Evolutionary conservation across 306 rosid species (phyloP), one percentile per base, ranked within the genome.

Genomic region (Spatholobus suberectus): DNA sequence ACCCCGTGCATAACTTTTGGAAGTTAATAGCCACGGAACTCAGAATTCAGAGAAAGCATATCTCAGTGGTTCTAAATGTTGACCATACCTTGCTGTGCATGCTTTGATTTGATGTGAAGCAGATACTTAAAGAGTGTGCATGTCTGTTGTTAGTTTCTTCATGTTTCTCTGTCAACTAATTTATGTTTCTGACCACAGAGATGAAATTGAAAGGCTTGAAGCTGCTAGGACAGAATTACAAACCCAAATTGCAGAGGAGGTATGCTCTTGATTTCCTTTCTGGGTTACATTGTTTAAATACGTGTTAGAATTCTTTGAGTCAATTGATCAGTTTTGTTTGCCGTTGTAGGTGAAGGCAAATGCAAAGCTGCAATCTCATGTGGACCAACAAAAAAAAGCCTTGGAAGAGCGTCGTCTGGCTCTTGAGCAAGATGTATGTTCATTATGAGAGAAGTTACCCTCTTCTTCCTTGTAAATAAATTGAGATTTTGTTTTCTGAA

Each of bases 361-460:
- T 83, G 89, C 49, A 59, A 82, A 80, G 85, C 83, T 94, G 81
- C 92, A 85, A 81, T 70, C 84, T 14, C 78, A 86, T 80, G 83
- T 87, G 70, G 91, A 90, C 70, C 87, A 65, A 37, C 81, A 81
- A 81, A 94, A 91, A 95, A 81, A 73, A 75, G 86, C 67, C 83
- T 76, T 94, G 87, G 87, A 54, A 21, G 95, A 88, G 83, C 98
- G 87, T 81, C 99, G 90, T 52, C 81, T 80, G 65, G 91, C 90
- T 82, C 99, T 96, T 14, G 91, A 90, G 90, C 93, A 91, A 85
- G 98, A 94, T 73, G 99, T 96, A 89, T 47, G 74, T 85, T 69
- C 81, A 75, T 75, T 66, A 59, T 46, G 61, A 70, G 62, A 83
- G 69, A 79, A 59, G 24, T 63, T 77, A 14, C 58, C 11, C 26